phyloP scores from a whole-genome alignment of 345 rosid species.

The Kernera saxatilis region DNA sequence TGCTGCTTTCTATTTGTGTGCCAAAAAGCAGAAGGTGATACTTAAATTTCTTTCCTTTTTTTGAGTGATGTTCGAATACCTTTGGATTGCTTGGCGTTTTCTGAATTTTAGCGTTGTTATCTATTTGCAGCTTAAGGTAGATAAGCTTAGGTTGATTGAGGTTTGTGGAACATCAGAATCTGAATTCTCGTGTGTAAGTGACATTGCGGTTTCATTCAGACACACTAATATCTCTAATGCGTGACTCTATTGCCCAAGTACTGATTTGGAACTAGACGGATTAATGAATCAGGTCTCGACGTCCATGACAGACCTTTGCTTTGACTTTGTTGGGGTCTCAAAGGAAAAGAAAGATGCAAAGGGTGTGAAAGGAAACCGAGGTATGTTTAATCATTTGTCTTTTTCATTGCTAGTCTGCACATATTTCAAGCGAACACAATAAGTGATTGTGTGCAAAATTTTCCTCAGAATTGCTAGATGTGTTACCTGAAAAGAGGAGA shows the following conservation, averaged over 20 bases:
- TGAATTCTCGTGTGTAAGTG: slow-evolving; percentile 75
- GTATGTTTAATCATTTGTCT: slow-evolving; percentile 25
- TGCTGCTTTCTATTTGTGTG: slow-evolving; percentile 83
- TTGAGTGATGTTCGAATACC: neutral
- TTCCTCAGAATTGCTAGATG: slow-evolving; percentile 35
- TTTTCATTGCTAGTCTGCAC: neutral
- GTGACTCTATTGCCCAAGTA: slow-evolving; percentile 37
- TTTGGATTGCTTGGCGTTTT: neutral
- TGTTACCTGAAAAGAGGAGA: slow-evolving; percentile 65
- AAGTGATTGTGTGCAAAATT: neutral
- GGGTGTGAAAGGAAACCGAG: slow-evolving; percentile 23
- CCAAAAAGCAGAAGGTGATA: slow-evolving; percentile 69
- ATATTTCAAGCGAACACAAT: neutral
- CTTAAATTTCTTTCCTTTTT: neutral
- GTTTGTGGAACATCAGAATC: slow-evolving; percentile 88
- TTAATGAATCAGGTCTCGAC: slow-evolving; percentile 25
- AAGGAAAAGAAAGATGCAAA: slow-evolving; percentile 48
- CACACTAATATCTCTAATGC: slow-evolving; percentile 36
- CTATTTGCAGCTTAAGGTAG: slow-evolving; percentile 69
- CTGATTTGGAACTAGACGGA: neutral
- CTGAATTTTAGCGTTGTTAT: neutral
- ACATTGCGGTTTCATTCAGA: neutral
- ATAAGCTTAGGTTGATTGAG: slow-evolving; percentile 75
- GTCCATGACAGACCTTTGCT: slow-evolving; percentile 32
- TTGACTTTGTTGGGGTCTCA: slow-evolving; percentile 27